These are phyloP conservation scores for Beauveria scarabaeidicola DNA, from an alignment of 2,329 filamentous ascomycete genomes.

Conservation along the genomic window DNA sequence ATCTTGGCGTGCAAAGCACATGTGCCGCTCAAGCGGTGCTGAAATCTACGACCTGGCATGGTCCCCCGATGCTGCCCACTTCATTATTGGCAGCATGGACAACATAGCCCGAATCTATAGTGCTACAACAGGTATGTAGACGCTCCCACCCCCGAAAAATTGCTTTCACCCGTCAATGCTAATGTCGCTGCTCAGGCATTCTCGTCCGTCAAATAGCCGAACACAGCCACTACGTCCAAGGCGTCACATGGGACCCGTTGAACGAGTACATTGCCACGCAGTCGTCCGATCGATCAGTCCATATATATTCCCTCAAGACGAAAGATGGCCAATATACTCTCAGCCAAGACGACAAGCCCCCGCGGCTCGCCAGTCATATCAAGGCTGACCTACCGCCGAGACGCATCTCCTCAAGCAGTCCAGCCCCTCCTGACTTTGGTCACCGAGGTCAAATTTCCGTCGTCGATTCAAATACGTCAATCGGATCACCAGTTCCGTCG, in stretches of 20 bases:
- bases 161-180: not conserved
- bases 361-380: conserved; percentile 69
- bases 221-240: conserved; percentile 96
- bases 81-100: conserved; percentile 99
- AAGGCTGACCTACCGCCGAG: conserved; percentile 88
- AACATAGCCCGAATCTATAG: conserved; percentile 97
- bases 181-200: conserved; percentile 33
- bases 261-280: conserved; percentile 98
- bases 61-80: conserved; percentile 94
- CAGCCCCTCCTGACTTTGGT: conserved; percentile 75
- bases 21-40: conserved; percentile 89
- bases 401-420: conserved; percentile 83
- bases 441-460: conserved; percentile 57
- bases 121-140: conserved; percentile 68
- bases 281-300: conserved; percentile 94
- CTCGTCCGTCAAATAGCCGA: conserved; percentile 89
- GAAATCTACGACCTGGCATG: conserved; percentile 98
- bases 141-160: not conserved
- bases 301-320: conserved; percentile 92
- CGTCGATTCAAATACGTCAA: conserved; percentile 41
- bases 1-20: conserved; percentile 92
- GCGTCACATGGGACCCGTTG: conserved; percentile 94
- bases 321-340: conserved; percentile 94
- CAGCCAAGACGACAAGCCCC: conserved; percentile 54
- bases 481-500: conserved; percentile 80